Conservation (phyloP, 208 protist genomes). For the Vickermania spadyakhi region DNA sequence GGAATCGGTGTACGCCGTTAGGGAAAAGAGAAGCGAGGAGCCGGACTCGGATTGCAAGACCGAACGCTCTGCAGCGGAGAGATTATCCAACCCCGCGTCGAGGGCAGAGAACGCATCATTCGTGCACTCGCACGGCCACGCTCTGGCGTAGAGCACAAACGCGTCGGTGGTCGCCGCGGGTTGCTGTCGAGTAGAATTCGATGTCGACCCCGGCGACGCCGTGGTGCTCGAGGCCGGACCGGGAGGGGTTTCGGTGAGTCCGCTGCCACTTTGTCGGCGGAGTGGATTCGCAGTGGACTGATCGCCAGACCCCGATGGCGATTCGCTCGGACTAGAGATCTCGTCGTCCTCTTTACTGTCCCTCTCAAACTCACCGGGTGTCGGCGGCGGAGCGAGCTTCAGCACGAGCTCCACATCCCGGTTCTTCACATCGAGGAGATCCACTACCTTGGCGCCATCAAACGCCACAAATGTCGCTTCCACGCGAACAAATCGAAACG, state of each 20-base stretch:
- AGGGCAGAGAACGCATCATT: constrained; percentile 77
- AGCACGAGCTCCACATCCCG: constrained; percentile 57
- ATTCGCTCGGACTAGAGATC: background rate
- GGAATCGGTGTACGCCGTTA: constrained; percentile 73
- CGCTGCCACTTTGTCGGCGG: background rate
- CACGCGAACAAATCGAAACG: constrained; percentile 50
- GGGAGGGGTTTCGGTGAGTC: background rate
- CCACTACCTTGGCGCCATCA: constrained; percentile 53
- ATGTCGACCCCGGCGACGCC: background rate
- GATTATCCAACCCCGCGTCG: constrained; percentile 75
- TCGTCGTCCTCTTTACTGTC: background rate
- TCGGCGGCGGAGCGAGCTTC: constrained; percentile 37
- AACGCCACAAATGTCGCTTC: constrained; percentile 78
- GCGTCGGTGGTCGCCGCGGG: constrained; percentile 34
- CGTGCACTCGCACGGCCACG: constrained; percentile 33
- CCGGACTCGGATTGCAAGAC: constrained; percentile 57
- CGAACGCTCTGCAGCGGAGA: constrained; percentile 41
- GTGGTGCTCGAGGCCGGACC: background rate
- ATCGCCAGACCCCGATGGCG: background rate
- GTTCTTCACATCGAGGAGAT: constrained; percentile 76
- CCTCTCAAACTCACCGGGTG: constrained; percentile 9
- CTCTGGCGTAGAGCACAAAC: constrained; percentile 45
- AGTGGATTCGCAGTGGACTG: background rate
- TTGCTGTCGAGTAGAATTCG: no score
- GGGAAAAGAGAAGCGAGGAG: constrained; percentile 70